A percentile compares a stretch with the other conserved stretches of the same genome.
These are phyloP conservation scores for Hypomyces rosellus DNA, from an alignment of 2,329 filamentous ascomycete species.

Conservation along the genomic window DNA sequence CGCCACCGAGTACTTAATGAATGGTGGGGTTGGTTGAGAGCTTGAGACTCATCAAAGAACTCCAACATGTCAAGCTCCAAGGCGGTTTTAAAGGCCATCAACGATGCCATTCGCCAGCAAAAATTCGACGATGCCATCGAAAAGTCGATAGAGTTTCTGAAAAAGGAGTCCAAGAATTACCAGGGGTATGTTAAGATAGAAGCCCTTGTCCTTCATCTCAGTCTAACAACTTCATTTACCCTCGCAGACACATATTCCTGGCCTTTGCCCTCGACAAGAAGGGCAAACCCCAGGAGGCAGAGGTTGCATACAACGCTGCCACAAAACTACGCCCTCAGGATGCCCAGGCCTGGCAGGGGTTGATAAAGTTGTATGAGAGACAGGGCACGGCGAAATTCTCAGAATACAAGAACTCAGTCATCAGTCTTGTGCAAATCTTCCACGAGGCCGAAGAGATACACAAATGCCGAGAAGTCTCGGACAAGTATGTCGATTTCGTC, in stretches of 20 bases:
- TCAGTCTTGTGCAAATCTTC: slow-evolving; percentile 70
- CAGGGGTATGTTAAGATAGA: slow-evolving; percentile 52
- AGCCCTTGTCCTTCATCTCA: not conserved
- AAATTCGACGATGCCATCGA: slow-evolving; percentile 71
- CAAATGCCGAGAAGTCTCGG: slow-evolving; percentile 61
- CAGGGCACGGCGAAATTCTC: slow-evolving; percentile 63
- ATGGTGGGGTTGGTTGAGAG: not conserved
- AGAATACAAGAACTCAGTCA: slow-evolving; percentile 66
- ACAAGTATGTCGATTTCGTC: slow-evolving; percentile 72
- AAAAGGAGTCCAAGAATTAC: slow-evolving; percentile 71
- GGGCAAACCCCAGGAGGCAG: slow-evolving; percentile 63
- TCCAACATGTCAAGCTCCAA: slow-evolving; percentile 52
- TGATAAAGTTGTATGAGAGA: slow-evolving; percentile 79
- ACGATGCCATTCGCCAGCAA: slow-evolving; percentile 67
- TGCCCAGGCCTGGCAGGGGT: slow-evolving; percentile 82
- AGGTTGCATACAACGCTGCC: slow-evolving; percentile 68
- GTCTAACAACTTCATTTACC: not conserved
- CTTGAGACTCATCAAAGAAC: not conserved
- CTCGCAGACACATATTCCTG: slow-evolving; percentile 67
- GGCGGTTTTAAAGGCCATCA: slow-evolving; percentile 73
- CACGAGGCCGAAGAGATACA: slow-evolving; percentile 57
- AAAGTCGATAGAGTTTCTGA: slow-evolving; percentile 62
- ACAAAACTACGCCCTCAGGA: slow-evolving; percentile 66
- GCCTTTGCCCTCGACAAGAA: slow-evolving; percentile 80
- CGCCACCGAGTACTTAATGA: not conserved